Evolutionary conservation across 2,329 filamentous ascomycete species (phyloP), one percentile per base, ranked within the genome.

Genomic region (Cytospora mali): DNA sequence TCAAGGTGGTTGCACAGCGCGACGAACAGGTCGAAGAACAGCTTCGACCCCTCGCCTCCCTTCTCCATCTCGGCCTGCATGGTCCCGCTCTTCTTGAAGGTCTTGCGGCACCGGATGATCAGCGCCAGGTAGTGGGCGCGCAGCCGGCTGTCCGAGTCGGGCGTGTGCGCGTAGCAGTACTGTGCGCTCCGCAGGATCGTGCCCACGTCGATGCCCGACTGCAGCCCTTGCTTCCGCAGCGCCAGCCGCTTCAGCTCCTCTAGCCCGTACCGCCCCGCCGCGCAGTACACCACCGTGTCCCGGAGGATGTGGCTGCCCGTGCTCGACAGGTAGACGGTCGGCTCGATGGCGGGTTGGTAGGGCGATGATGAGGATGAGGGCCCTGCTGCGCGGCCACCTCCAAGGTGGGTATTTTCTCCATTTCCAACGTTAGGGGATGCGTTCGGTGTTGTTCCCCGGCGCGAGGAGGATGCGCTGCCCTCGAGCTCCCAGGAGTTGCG

Each of bases 41-140:
- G 84, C 84, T 93, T 93, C 80, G 87, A 84, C 73, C 84, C 73
- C 68, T 72, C 72, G 70, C 81, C 93, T 76, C 93, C 93, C 78
- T 88, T 88, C 83, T 97, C 92, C 93, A 98, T 97, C 83, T 97
- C 93, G 81, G 91, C 89, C 85, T 97, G 93, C 93, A 97, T 96
- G 78, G 93, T 97, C 79, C 93, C 93, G 82, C 93, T 97, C 80
- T 91, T 88, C 89, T 97, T 97, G 79, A 98, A 97, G 73, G 92
- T 97, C 83, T 93, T 93, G 78, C 94, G 92, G 84, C 91, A 94
- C 82, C 93, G 90, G 83, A 97, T 97, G 79, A 97, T 96, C 79
- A 97, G 87, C 76, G 93, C 92, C 77, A 98, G 88, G 84, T 97
- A 97, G 82, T 97, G 93, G 82, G 93, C 93, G 81, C 93, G 93